Base-by-base conservation (phyloP, 2,329 filamentous ascomycete genomes). In the Amesomyces nigricolor region DNA sequence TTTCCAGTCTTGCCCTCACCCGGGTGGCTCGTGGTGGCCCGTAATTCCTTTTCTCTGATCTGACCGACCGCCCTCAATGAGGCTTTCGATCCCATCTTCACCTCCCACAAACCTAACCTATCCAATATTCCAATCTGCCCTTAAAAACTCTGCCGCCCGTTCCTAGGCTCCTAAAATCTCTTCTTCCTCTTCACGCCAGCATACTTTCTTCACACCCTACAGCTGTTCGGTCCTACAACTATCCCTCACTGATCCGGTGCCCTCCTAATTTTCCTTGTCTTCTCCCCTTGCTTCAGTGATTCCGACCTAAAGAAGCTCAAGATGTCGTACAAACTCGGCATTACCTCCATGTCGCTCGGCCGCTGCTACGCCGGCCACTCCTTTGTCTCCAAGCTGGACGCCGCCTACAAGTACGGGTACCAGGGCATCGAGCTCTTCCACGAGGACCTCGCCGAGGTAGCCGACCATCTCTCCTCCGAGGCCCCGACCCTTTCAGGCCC, bases 311-410 rank as follows among this genome's bases (percentile, higher is more conserved):
- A 38, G 7, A 10, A 9, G 52, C 17, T 16, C 63, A 71, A 56
- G 30, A 80, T 80, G 78, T 67, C 77, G 59, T 82, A 77, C 68
- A 78, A 77, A 61, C 78, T 86, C 61, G 86, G 78, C 39, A 91
- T 92, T 66, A 84, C 84, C 56, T 87, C 86, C 59, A 88, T 91
- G 78, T 91, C 87, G 47, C 77, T 92, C 1, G 88, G 88, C 42
- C 83, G 86, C 42, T 83, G 82, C 64, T 77, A 68, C 37, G 86
- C 85, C 66, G 82, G 86, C 60, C 88, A 92, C 69, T 74, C 76
- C 29, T 75, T 92, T 19, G 70, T 76, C 1, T 72, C 79, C 65
- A 92, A 91, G 66, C 78, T 92, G 47, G 77, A 84, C 66, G 80
- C 83, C 72, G 88, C 88, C 9, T 74, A 79, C 5, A 73, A 76